Percentiles rank a stretch among this genome's conserved stretches.
phyloP scores from a whole-genome alignment of 2,329 filamentous ascomycete species.

The Chaetomium olivaceum region DNA sequence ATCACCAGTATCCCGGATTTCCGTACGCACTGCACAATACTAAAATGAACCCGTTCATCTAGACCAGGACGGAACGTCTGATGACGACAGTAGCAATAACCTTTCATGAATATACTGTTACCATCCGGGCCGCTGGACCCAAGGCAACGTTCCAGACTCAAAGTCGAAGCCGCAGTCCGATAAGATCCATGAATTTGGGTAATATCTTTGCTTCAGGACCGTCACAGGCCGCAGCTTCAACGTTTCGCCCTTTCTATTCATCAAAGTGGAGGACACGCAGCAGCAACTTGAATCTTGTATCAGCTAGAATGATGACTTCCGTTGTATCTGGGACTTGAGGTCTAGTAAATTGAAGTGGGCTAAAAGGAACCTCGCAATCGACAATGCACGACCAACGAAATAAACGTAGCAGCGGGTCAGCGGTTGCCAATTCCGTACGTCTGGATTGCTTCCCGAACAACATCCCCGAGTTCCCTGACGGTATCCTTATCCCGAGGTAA shows the following conservation, averaged over 20 bases:
- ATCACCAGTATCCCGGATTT: background rate
- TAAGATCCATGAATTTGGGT: background rate
- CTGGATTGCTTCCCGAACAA: slow-evolving; percentile 41
- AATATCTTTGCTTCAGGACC: background rate
- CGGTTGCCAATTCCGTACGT: slow-evolving; percentile 29
- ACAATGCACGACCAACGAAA: background rate
- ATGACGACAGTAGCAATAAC: background rate
- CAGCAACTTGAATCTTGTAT: background rate
- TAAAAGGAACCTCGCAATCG: background rate
- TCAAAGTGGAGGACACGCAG: background rate
- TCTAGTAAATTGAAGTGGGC: background rate
- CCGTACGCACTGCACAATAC: background rate
- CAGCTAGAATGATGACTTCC: background rate
- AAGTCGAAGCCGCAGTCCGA: background rate
- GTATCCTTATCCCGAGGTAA: slow-evolving; percentile 55
- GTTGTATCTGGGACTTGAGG: background rate
- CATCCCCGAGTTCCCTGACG: slow-evolving; percentile 49
- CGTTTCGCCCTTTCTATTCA: no score
- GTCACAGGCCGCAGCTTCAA: background rate
- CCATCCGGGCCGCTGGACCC: background rate
- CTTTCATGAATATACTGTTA: background rate
- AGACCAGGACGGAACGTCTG: background rate
- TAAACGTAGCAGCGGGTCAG: background rate
- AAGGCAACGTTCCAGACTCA: background rate
- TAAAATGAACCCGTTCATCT: background rate